phyloP scores from a whole-genome alignment of 2,329 filamentous ascomycete genomes.

The Alternaria sp. region DNA sequence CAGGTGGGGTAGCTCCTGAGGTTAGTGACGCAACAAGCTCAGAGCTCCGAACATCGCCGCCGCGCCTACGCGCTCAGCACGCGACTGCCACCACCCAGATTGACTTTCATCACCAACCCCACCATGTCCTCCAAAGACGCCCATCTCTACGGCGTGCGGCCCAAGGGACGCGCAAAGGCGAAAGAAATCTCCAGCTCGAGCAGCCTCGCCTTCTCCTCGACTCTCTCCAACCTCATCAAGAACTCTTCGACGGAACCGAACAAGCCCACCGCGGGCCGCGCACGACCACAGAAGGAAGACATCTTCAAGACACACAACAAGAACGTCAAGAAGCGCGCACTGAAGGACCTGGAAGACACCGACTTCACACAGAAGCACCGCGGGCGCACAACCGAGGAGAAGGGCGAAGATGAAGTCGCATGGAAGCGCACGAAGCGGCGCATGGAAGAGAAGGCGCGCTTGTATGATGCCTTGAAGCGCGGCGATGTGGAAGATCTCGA shows the following conservation, averaged over 20 bases:
- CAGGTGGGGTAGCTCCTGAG: conserved; percentile 17
- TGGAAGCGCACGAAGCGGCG: conserved; percentile 74
- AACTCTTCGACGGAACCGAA: conserved; percentile 53
- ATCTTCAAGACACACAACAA: conserved; percentile 73
- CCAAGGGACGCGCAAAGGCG: conserved; percentile 62
- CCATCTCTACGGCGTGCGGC: conserved; percentile 76
- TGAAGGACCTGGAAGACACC: conserved; percentile 63
- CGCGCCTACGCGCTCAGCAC: conserved; percentile 14
- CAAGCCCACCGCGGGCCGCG: conserved; percentile 57
- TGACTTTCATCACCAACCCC: conserved; percentile 2
- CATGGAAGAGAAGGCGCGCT: conserved; percentile 87
- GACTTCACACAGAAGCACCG: conserved; percentile 66
- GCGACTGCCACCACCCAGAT: neutral
- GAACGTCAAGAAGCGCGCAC: conserved; percentile 66
- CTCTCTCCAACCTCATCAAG: conserved; percentile 79
- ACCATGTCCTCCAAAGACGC: conserved; percentile 60
- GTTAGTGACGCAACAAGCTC: conserved; percentile 20
- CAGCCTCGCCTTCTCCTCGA: conserved; percentile 84
- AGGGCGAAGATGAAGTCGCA: conserved; percentile 62
- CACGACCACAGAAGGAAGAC: conserved; percentile 67
- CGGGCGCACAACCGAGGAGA: conserved; percentile 61
- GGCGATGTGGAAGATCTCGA: conserved; percentile 74
- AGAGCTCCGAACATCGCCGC: conserved; percentile 32
- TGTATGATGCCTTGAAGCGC: conserved; percentile 89
- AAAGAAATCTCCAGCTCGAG: conserved; percentile 73